Evolutionary conservation across 2,329 filamentous ascomycete genomes (phyloP).

Genomic region (Pseudogymnoascus sp.): DNA sequence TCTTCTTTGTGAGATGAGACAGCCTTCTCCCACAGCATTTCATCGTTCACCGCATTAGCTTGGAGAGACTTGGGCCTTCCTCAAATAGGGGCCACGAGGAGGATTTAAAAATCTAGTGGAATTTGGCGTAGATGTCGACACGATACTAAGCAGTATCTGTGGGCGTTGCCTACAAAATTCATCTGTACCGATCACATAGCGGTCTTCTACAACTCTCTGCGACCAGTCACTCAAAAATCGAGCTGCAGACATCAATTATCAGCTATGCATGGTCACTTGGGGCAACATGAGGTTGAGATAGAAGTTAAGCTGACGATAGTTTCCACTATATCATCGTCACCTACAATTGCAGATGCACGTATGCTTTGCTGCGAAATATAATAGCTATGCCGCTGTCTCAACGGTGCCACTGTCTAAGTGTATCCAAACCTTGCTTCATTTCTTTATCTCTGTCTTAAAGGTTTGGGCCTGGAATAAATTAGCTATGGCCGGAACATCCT

Average conservation of each 20-base stretch:
- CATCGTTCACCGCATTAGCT: background rate
- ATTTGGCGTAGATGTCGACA: background rate
- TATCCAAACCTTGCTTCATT: conserved; percentile 17
- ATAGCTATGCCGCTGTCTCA: background rate
- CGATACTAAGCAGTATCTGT: background rate
- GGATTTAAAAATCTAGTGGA: background rate
- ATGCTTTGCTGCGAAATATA: background rate
- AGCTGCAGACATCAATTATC: background rate
- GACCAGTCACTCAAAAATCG: background rate
- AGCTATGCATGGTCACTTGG: background rate
- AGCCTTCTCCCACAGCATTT: background rate
- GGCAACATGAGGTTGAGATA: background rate
- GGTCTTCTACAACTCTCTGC: background rate
- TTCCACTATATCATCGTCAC: background rate
- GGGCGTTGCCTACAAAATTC: background rate
- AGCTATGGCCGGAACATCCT: background rate
- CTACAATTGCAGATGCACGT: background rate
- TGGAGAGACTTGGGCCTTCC: background rate
- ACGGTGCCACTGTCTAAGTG: background rate
- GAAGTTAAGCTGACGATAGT: background rate
- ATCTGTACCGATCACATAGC: background rate
- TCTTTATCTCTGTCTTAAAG: conserved; percentile 45
- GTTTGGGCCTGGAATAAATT: conserved; percentile 25
- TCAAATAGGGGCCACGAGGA: background rate
- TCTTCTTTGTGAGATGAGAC: background rate